Conservation (phyloP, 2,329 filamentous ascomycete genomes). For the Dendryphion nanum region DNA sequence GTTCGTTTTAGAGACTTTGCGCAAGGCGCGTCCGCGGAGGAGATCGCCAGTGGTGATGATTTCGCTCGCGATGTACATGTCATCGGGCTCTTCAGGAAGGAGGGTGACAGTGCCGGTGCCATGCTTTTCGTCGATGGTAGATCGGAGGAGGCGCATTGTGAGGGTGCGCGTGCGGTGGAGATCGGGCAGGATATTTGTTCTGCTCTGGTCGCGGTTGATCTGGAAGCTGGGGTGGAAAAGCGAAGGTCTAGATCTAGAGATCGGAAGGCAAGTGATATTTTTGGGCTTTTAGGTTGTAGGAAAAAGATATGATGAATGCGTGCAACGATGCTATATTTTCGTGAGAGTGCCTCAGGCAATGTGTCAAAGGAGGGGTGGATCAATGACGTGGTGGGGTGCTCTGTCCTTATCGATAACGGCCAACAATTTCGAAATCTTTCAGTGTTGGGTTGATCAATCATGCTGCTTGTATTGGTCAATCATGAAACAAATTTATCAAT, state of each 20-base stretch:
- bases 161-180: background rate
- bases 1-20: conserved; percentile 62
- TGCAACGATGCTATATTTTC: no score
- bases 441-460: no score
- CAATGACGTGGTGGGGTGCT: background rate
- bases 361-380: background rate
- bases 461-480: no score
- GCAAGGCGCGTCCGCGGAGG: conserved; percentile 64
- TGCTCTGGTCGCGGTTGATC: background rate
- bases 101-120: conserved; percentile 65
- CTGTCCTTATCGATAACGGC: no score
- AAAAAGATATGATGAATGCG: no score
- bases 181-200: background rate
- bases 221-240: background rate
- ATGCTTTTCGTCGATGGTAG: conserved; percentile 61
- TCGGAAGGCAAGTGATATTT: background rate
- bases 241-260: no score
- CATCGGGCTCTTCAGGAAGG: conserved; percentile 70
- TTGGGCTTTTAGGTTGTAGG: background rate
- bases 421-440: no score
- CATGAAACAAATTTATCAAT: no score
- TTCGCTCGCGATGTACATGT: conserved; percentile 80
- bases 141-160: conserved; percentile 65
- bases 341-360: no score
- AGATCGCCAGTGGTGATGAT: conserved; percentile 65